A percentile compares a stretch with the other conserved stretches of the same genome.
phyloP scores from a whole-genome alignment of 208 protist species.

The Vickermania spadyakhi region DNA sequence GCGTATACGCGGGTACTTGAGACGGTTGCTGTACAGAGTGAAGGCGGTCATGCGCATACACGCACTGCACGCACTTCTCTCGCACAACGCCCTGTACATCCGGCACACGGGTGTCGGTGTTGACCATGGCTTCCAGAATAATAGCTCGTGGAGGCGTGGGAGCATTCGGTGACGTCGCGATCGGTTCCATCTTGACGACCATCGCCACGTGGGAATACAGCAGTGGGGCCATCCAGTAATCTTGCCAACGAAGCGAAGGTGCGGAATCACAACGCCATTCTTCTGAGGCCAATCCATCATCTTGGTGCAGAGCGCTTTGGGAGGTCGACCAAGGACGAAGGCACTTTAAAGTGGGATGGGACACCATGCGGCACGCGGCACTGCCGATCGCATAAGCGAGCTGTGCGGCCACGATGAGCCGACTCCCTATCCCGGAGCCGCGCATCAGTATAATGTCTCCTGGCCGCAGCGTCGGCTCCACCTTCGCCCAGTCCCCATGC shows the following conservation, averaged over 20 bases:
- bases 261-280: too few relatives aligned
- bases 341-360: too few relatives aligned
- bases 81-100: conserved; percentile 42
- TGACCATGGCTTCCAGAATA: conserved; percentile 75
- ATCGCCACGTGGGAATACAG: conserved; percentile 80
- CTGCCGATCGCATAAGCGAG: too few relatives aligned
- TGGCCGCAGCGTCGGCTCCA: conserved; percentile 63
- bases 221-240: too few relatives aligned
- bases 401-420: conserved; percentile 41
- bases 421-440: conserved; percentile 42
- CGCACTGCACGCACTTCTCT: conserved; percentile 47
- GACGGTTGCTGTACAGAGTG: conserved; percentile 15
- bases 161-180: too few relatives aligned
- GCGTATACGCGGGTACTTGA: conserved; percentile 32
- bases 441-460: conserved; percentile 73
- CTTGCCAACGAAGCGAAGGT: too few relatives aligned
- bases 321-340: too few relatives aligned
- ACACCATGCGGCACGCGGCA: too few relatives aligned
- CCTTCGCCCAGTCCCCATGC: conserved; percentile 51
- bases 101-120: conserved; percentile 40
- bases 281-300: too few relatives aligned
- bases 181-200: too few relatives aligned
- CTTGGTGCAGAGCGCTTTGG: too few relatives aligned
- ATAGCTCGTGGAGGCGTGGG: conserved; percentile 27
- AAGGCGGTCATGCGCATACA: conserved; percentile 40